Evolutionary conservation across 345 rosid species (phyloP).

Genomic region (Carallia pectinifolia): DNA sequence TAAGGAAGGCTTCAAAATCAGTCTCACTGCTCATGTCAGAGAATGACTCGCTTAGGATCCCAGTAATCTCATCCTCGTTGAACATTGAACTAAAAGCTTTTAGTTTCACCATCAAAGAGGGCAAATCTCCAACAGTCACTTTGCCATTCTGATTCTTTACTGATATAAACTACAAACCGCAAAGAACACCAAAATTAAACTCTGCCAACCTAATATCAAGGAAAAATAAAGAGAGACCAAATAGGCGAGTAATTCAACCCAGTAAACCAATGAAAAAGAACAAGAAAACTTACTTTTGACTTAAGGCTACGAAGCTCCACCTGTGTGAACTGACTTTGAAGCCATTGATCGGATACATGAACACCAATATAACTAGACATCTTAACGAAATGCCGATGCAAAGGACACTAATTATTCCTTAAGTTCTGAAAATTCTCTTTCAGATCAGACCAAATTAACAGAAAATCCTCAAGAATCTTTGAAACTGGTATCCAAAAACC

Average conservation of each 20-base stretch:
- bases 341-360: conserved; percentile 46
- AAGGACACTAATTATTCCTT: conserved; percentile 13
- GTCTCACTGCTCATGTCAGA: conserved; percentile 47
- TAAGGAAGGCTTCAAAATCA: conserved; percentile 77
- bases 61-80: conserved; percentile 63
- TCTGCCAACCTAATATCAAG: not conserved
- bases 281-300: conserved; percentile 54
- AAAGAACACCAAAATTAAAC: conserved; percentile 1
- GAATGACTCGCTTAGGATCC: conserved; percentile 39
- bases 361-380: conserved; percentile 79
- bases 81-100: conserved; percentile 55
- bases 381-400: conserved; percentile 22
- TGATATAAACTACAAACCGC: conserved; percentile 46
- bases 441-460: conserved; percentile 12
- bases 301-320: conserved; percentile 84
- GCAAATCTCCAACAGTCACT: conserved; percentile 58
- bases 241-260: not conserved
- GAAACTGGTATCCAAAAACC: conserved; percentile 28
- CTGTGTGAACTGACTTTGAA: conserved; percentile 34
- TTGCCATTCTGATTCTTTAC: conserved; percentile 61
- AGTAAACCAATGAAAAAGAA: conserved; percentile 1
- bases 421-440: not conserved
- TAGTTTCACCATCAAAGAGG: conserved; percentile 54
- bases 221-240: not conserved
- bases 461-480: conserved; percentile 13